These are phyloP conservation scores for Ophidiomyces ophidiicola DNA, from an alignment of 2,329 filamentous ascomycete species.

Conservation along the genomic window DNA sequence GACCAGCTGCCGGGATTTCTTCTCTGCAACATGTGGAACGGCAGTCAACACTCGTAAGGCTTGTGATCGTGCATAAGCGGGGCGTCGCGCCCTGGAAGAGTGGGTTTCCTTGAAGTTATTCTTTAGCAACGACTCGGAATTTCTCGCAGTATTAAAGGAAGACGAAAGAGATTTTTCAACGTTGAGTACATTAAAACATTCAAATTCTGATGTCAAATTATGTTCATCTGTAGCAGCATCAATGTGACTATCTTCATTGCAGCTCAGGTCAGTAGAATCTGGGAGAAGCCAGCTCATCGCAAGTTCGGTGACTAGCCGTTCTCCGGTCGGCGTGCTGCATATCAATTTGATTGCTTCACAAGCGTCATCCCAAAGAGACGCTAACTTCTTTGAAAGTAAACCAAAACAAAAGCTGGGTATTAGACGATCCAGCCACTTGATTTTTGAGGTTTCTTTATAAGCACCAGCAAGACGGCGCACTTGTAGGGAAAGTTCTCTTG, in stretches of 20 bases:
- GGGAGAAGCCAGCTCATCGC: conserved; percentile 67
- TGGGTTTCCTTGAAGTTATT: conserved; percentile 55
- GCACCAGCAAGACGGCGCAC: conserved; percentile 60
- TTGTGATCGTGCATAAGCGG: conserved; percentile 53
- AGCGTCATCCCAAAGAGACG: conserved; percentile 79
- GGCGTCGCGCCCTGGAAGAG: conserved; percentile 20
- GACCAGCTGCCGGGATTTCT: conserved; percentile 68
- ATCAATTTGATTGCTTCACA: conserved; percentile 64
- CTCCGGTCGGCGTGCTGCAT: conserved; percentile 55
- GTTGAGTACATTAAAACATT: conserved; percentile 62
- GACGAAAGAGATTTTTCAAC: conserved; percentile 43
- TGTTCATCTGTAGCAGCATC: conserved; percentile 10
- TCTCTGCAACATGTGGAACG: conserved; percentile 69
- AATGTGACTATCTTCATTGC: conserved; percentile 11
- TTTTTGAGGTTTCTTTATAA: conserved; percentile 49
- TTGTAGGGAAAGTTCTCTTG: conserved; percentile 69
- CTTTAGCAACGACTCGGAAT: conserved; percentile 48
- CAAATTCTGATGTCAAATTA: conserved; percentile 47
- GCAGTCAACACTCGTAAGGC: conserved; percentile 66
- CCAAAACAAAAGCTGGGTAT: conserved; percentile 80
- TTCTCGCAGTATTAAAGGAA: conserved; percentile 42
- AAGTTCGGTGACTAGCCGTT: conserved; percentile 57
- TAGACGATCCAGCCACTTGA: conserved; percentile 56
- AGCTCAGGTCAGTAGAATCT: conserved; percentile 11
- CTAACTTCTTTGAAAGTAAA: conserved; percentile 70